phyloP scores from a whole-genome alignment of 1,284 basidiomycete species.

The Sporisorium exsertum region DNA sequence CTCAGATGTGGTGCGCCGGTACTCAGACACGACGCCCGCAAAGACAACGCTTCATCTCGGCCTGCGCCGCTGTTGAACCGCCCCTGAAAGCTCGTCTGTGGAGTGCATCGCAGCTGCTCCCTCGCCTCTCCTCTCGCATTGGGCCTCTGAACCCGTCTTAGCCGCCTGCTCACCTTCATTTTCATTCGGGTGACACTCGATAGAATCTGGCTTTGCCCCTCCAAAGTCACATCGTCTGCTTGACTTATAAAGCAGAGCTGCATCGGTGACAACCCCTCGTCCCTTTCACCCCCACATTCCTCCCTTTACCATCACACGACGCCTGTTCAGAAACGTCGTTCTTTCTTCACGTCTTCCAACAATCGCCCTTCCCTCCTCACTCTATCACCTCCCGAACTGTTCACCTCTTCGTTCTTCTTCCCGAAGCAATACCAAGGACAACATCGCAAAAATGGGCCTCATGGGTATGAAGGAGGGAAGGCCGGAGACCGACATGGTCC shows the following conservation, averaged over 20 bases:
- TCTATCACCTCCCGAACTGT: background rate
- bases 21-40: background rate
- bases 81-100: conserved; percentile 4
- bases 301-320: background rate
- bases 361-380: background rate
- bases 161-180: conserved; percentile 3
- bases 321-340: background rate
- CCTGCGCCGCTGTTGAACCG: background rate
- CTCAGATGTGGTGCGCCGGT: background rate
- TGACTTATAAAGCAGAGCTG: background rate
- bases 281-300: background rate
- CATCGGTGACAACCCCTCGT: background rate
- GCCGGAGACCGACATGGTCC: conserved; percentile 49
- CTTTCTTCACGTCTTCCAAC: background rate
- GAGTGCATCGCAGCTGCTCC: background rate
- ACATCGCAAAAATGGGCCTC: conserved; percentile 33
- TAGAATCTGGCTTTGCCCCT: conserved; percentile 1
- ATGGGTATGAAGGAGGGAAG: conserved; percentile 33
- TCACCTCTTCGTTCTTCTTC: background rate
- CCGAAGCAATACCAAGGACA: background rate
- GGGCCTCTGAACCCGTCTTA: conserved; percentile 1
- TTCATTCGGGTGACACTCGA: background rate
- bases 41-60: background rate
- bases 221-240: background rate
- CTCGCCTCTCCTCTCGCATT: background rate